Percentiles rank a stretch among this genome's conserved stretches.
These are phyloP conservation scores for Pyropia yezoensis DNA, from an alignment of 23 red algal genomes.

Conservation along the genomic window DNA sequence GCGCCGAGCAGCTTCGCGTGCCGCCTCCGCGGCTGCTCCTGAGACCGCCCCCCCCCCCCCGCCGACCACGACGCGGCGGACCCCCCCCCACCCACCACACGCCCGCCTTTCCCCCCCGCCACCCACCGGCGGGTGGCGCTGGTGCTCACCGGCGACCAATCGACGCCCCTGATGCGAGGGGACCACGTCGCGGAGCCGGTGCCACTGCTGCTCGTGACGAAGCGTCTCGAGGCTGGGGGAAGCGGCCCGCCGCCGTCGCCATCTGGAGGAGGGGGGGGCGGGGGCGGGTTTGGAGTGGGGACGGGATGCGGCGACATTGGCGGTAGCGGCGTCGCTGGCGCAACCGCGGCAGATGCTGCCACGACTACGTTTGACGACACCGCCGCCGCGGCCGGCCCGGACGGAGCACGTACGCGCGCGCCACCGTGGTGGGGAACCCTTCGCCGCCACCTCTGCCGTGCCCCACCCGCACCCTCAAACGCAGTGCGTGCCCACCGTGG, in stretches of 20 bases:
- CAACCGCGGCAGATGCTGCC: background rate
- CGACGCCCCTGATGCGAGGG: slow-evolving; percentile 7
- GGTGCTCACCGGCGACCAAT: slow-evolving; percentile 34
- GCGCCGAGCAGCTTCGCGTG: background rate
- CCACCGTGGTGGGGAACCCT: too few relatives aligned
- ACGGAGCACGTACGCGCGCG: too few relatives aligned
- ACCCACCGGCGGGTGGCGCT: background rate
- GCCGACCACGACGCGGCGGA: too few relatives aligned
- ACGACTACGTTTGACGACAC: slow-evolving; percentile 1
- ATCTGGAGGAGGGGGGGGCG: background rate
- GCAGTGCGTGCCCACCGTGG: too few relatives aligned
- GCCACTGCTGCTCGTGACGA: slow-evolving; percentile 14
- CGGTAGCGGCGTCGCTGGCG: too few relatives aligned
- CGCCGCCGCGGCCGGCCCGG: background rate
- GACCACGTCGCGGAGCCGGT: slow-evolving; percentile 37
- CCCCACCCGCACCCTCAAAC: too few relatives aligned
- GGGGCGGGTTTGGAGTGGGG: too few relatives aligned
- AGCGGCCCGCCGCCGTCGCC: background rate
- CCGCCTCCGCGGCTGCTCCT: too few relatives aligned
- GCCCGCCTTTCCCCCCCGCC: background rate
- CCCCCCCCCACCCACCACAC: background rate
- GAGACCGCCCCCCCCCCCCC: too few relatives aligned
- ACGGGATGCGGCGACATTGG: background rate
- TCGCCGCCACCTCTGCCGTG: too few relatives aligned
- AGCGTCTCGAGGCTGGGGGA: background rate